Evolutionary conservation across 371 early-diverging fungal genomes (phyloP).

Genomic region (Lichtheimia ornata): DNA sequence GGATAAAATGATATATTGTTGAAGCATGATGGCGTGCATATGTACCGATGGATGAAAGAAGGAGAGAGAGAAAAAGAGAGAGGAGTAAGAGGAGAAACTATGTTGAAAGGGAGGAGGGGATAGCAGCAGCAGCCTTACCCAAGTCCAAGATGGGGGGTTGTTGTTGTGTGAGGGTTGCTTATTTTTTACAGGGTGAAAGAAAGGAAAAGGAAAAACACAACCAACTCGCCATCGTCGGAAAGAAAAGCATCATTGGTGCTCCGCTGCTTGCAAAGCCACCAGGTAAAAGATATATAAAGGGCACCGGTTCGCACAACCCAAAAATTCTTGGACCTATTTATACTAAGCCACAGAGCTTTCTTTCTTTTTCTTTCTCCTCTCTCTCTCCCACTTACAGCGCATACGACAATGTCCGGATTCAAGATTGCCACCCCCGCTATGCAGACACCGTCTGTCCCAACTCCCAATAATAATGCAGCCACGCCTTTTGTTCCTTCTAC

Average conservation of each 20-base stretch:
- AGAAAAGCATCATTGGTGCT: neutral
- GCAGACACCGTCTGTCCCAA: slow-evolving; percentile 54
- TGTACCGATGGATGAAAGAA: no score
- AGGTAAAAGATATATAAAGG: slow-evolving; percentile 21
- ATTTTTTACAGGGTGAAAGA: neutral
- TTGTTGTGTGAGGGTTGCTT: no score
- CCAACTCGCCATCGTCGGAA: neutral
- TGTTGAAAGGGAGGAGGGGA: neutral
- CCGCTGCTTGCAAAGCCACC: slow-evolving; percentile 11
- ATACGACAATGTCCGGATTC: slow-evolving; percentile 43
- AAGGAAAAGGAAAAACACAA: slow-evolving; percentile 1
- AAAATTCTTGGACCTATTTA: slow-evolving; percentile 17
- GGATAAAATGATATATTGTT: no score
- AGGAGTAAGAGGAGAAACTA: neutral
- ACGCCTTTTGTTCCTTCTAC: slow-evolving; percentile 51
- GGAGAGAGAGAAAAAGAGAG: neutral
- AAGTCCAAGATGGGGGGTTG: no score
- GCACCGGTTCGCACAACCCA: slow-evolving; percentile 6
- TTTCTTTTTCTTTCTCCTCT: slow-evolving; percentile 18
- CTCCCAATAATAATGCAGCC: slow-evolving; percentile 42
- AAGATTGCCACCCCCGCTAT: slow-evolving; percentile 53
- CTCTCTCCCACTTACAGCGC: slow-evolving; percentile 2
- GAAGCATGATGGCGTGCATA: no score
- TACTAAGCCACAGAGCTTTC: slow-evolving; percentile 21
- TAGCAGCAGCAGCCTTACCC: no score